Base-by-base conservation (phyloP, 2,329 filamentous ascomycete genomes). In the Epichloe aotearoae region DNA sequence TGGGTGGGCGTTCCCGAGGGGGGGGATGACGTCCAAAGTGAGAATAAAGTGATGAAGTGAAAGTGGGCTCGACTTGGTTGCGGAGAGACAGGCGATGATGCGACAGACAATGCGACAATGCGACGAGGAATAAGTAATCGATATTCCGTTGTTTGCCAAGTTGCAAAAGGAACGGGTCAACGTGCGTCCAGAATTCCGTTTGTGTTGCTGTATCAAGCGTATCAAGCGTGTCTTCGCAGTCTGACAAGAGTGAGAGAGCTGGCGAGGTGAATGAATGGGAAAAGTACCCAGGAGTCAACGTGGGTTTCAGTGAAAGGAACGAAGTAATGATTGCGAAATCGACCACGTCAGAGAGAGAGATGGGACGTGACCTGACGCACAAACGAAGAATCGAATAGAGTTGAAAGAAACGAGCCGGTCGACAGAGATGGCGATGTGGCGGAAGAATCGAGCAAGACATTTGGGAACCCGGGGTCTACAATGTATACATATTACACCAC, bases 101-200 rank as follows among this genome's bases (percentile, higher is more conserved):
- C 23, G 23, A 26, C 23, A 7, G 6, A 5, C 20, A 23, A 23
- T 23, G 20, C 20, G 50, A 46, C 40, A n/a, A 39, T 33, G 4
- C 36, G 15, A 37, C 39, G 41, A 14, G 43, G 8, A 23, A 17
- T 17, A 37, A 26, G 38, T 14, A 23, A 34, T 19, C 30, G 40
- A 26, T 11, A 19, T 38, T 12, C 5, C 34, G 40, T 48, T 45
- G 41, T 30, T 42, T 50, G 33, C 46, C 52, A 49, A 49, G 39
- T 46, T 53, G 50, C 7, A 55, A 52, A 59, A 57, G 50, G 53
- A 64, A 62, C 57, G 61, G 61, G 49, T 62, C 61, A 61, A 64
- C 57, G 59, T 64, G 41, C 34, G 40, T 44, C 41, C 34, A 46
- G 23, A 41, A 43, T 26, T 33, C 30, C 4, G 19, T 49, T 49